Conservation (phyloP, 2,329 filamentous ascomycete species). For the Aspergillus carbonarius region DNA sequence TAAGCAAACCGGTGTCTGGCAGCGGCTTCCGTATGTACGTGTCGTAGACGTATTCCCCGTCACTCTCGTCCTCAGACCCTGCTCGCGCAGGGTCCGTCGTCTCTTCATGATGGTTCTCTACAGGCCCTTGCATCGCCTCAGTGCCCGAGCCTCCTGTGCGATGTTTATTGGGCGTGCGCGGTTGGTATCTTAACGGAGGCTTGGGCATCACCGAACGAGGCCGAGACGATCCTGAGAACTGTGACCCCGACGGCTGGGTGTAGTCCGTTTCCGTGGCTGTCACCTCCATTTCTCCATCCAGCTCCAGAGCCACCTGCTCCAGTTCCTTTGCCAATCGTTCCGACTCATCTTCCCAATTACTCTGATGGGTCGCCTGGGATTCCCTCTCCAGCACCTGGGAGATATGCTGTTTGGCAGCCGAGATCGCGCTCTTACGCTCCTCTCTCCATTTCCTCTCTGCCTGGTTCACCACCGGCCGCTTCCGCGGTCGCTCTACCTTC, state of each 20-base stretch:
- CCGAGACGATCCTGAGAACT: neutral
- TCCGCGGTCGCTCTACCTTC: conserved; percentile 28
- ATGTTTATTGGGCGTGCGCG: conserved; percentile 34
- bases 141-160: conserved; percentile 11
- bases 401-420: conserved; percentile 36
- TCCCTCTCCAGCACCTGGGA: conserved; percentile 37
- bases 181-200: conserved; percentile 37
- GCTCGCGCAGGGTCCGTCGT: neutral
- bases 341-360: conserved; percentile 44
- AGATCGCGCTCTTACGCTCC: conserved; percentile 33
- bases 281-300: conserved; percentile 34
- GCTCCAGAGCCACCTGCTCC: conserved; percentile 43
- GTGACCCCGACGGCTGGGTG: neutral
- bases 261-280: conserved; percentile 10
- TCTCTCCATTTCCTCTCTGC: conserved; percentile 42
- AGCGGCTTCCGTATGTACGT: conserved; percentile 57
- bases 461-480: conserved; percentile 42
- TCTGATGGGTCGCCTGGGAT: conserved; percentile 35
- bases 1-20: conserved; percentile 32
- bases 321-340: conserved; percentile 44
- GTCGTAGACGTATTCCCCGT: conserved; percentile 61
- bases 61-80: conserved; percentile 39
- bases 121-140: conserved; percentile 4
- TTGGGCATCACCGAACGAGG: conserved; percentile 23
- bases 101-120: neutral